phyloP scores from a whole-genome alignment of 345 rosid species.

The Sonneratia caseolaris region DNA sequence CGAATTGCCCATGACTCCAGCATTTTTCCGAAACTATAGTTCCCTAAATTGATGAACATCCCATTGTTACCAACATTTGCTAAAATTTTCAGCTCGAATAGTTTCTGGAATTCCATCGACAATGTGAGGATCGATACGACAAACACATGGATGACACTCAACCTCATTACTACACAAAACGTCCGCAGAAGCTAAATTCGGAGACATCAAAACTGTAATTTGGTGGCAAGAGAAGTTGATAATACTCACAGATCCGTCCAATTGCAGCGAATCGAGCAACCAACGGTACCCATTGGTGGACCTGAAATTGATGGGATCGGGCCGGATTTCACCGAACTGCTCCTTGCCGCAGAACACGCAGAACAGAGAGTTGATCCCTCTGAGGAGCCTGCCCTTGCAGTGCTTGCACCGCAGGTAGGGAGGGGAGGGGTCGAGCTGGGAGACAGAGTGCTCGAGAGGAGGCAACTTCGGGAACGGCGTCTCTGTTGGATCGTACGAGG shows the following conservation, averaged over 20 bases:
- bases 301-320: conserved; percentile 54
- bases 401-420: conserved; percentile 50
- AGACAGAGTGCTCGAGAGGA: conserved; percentile 30
- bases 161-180: neutral
- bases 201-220: neutral
- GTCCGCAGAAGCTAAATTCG: neutral
- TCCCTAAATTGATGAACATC: too few species aligned
- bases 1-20: too few species aligned
- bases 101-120: neutral
- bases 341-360: conserved; percentile 75
- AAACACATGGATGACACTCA: neutral
- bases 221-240: neutral
- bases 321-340: conserved; percentile 33
- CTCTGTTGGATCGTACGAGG: conserved; percentile 40
- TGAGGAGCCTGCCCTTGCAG: conserved; percentile 58
- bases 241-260: conserved; percentile 66
- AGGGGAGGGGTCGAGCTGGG: conserved; percentile 55
- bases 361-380: conserved; percentile 46
- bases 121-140: neutral
- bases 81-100: neutral
- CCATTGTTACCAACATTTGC: neutral
- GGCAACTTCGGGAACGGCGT: conserved; percentile 30
- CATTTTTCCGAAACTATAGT: too few species aligned
- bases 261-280: conserved; percentile 52
- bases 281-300: conserved; percentile 51